Evolutionary conservation across 441 rosid species (phyloP), one percentile per base, ranked within the genome.

Genomic region (Adansonia madagascariensis): DNA sequence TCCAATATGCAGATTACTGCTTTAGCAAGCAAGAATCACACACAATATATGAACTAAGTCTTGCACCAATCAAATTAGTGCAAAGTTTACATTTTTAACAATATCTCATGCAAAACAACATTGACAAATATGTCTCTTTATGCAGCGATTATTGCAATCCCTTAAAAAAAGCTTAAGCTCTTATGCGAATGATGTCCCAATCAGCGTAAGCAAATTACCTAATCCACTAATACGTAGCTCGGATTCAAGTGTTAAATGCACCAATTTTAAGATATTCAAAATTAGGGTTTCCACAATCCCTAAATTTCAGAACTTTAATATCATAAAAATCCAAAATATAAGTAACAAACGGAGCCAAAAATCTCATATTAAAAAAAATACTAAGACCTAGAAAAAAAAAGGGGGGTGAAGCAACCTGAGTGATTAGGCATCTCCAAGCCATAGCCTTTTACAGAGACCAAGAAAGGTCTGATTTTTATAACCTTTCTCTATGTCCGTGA

Each of bases 401-500:
- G 41, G 50, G 44, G 27, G 47, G 18, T 75, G 62, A 71, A 44
- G 11, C 62, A 91, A 62, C 97, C 97, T 91, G 88, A 59, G 95
- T 82, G 83, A 94, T 86, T 75, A 94, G 78, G 75, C 88, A 92
- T 81, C 95, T 89, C 97, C 94, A 94, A 88, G 97, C 97, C 98
- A 94, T 94, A 69, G 79, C 74, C 85, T 47, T 12, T 62, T 14
- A 27, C 67, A 62, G 15, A 31, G 43, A 11, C 39, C 15, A 59
- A 59, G 11, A 20, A 11, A 61, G 44, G 17, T 61, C 66, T 12
- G 43, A 6, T 27, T n/a, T 61, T 61, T 61, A 2, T 61, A 31
- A 27, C 17, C 18, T 15, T 53, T 53, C 17, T 15, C n/a, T 53
- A 53, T 53, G n/a, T 53, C 18, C 43, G 9, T 6, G 67, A 31